Conservation (phyloP, 1,139 yeast genomes). For the Arxiozyma slooffiae region DNA sequence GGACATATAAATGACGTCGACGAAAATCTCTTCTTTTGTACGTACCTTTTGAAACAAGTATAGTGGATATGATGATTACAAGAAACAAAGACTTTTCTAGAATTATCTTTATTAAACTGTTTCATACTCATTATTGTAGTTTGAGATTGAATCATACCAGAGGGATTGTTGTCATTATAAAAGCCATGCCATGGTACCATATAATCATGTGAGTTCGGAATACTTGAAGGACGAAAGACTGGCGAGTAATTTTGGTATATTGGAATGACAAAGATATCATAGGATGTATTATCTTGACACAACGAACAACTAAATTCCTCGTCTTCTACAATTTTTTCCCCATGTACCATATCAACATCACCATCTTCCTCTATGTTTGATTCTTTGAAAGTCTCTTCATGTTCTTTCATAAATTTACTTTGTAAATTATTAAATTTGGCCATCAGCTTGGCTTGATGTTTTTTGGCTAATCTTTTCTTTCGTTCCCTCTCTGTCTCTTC, state of each 20-base stretch:
- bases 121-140: conserved; percentile 11
- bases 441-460: conserved; percentile 58
- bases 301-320: conserved; percentile 43
- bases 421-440: conserved; percentile 77
- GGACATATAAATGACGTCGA: conserved; percentile 44
- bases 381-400: conserved; percentile 28
- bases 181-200: conserved; percentile 24
- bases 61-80: conserved; percentile 67
- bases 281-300: conserved; percentile 51
- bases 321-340: conserved; percentile 28
- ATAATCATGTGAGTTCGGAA: conserved; percentile 25
- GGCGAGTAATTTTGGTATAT: conserved; percentile 33
- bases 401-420: conserved; percentile 50
- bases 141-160: conserved; percentile 14
- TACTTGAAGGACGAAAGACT: conserved; percentile 30
- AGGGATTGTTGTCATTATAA: conserved; percentile 18
- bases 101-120: conserved; percentile 25
- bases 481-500: conserved; percentile 45
- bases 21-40: conserved; percentile 28
- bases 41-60: conserved; percentile 39
- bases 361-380: conserved; percentile 34
- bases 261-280: conserved; percentile 49
- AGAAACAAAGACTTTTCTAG: conserved; percentile 39
- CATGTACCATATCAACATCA: conserved; percentile 35
- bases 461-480: conserved; percentile 49